Conservation (phyloP, 257 asterid species). For the Nicotiana benthamiana region DNA sequence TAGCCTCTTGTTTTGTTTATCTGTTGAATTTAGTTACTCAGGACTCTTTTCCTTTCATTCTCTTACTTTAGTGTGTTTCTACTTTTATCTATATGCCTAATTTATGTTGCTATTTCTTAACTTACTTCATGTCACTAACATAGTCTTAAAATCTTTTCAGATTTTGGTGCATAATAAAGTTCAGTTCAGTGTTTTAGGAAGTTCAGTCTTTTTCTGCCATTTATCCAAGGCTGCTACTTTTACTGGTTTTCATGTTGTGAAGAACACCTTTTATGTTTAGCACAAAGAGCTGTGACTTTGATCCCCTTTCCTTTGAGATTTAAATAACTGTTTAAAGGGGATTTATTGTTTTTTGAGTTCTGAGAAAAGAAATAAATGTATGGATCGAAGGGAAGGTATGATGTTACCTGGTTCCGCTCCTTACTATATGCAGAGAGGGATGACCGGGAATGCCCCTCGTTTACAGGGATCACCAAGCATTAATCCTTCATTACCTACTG, state of each 20-base stretch:
- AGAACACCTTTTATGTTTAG: neutral
- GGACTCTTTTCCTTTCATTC: neutral
- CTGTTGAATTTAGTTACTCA: neutral
- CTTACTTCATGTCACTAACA: neutral
- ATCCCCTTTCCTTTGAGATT: neutral
- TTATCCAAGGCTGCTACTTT: neutral
- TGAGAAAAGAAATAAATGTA: slow-evolving; percentile 19
- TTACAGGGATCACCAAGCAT: slow-evolving; percentile 40
- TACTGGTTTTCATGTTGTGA: neutral
- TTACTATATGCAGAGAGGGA: slow-evolving; percentile 37
- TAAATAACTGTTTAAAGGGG: neutral
- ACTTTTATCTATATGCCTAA: neutral
- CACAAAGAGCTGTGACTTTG: neutral
- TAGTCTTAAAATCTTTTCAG: slow-evolving; percentile 1
- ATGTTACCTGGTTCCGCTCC: slow-evolving; percentile 33
- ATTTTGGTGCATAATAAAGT: neutral
- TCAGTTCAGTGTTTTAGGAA: neutral
- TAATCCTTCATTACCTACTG: slow-evolving; percentile 36
- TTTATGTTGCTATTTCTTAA: neutral
- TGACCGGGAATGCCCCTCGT: slow-evolving; percentile 17
- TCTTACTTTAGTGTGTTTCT: neutral
- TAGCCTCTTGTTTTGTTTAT: neutral
- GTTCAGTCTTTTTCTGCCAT: neutral
- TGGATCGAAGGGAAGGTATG: slow-evolving; percentile 49
- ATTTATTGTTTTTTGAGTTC: neutral